Evolutionary conservation across 2,329 filamentous ascomycete species (phyloP).

Genomic region (Mariannaea sp.): DNA sequence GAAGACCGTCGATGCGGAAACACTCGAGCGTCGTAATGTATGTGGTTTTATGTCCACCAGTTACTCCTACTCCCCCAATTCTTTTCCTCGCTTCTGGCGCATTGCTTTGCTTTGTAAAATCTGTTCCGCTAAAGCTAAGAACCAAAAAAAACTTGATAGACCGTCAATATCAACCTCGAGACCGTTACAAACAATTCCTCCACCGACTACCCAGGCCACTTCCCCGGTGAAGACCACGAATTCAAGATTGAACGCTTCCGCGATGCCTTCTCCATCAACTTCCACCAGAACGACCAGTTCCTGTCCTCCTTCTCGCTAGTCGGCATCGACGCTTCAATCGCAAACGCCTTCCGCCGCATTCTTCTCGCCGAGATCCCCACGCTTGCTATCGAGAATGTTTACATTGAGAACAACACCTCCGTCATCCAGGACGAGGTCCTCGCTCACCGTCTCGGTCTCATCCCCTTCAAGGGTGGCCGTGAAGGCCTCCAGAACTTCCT

Average conservation of each 20-base stretch:
- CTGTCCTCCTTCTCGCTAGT: slow-evolving; percentile 89
- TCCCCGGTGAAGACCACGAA: slow-evolving; percentile 81
- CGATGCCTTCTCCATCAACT: slow-evolving; percentile 72
- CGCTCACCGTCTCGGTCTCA: slow-evolving; percentile 84
- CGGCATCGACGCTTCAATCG: slow-evolving; percentile 88
- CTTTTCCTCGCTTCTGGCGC: slow-evolving; percentile 15
- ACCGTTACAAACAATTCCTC: slow-evolving; percentile 88
- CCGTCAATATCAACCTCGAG: slow-evolving; percentile 85
- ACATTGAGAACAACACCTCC: slow-evolving; percentile 93
- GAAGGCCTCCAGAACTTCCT: slow-evolving; percentile 78
- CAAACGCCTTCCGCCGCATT: slow-evolving; percentile 97
- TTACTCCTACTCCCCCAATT: not conserved
- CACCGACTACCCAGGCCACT: slow-evolving; percentile 91
- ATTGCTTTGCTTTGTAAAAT: not conserved
- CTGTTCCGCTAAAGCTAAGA: too few relatives aligned
- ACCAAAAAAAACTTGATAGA: slow-evolving; percentile 53
- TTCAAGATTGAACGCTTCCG: slow-evolving; percentile 79
- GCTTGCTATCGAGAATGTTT: slow-evolving; percentile 91
- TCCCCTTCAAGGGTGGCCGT: slow-evolving; percentile 82
- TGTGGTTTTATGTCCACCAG: slow-evolving; percentile 17
- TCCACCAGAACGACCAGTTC: slow-evolving; percentile 79
- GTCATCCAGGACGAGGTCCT: slow-evolving; percentile 98
- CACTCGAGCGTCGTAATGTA: slow-evolving; percentile 67
- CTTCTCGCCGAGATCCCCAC: slow-evolving; percentile 93
- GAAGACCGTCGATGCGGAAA: slow-evolving; percentile 52